Conservation (phyloP, 1,284 basidiomycete genomes). For the Porogramme epimiltina region DNA sequence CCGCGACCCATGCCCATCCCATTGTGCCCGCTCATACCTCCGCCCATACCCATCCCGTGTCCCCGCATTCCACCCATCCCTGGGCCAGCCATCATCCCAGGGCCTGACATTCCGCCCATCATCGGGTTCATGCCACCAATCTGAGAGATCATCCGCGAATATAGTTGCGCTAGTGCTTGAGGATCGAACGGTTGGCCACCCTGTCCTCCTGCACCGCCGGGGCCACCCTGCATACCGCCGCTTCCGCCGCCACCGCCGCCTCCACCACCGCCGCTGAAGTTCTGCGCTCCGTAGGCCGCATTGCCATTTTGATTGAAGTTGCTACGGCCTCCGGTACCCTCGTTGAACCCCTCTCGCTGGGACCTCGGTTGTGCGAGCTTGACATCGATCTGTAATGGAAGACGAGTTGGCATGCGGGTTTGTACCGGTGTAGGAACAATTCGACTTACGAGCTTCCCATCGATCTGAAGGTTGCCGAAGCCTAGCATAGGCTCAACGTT, state of each 20-base stretch:
- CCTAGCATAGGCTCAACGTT: constrained; percentile 85
- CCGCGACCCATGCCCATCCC: constrained; percentile 30
- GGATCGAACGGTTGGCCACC: constrained; percentile 58
- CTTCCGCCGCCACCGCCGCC: constrained; percentile 33
- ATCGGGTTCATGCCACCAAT: constrained; percentile 62
- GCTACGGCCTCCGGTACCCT: constrained; percentile 27
- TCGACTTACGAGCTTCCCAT: constrained; percentile 84
- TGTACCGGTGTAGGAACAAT: neutral
- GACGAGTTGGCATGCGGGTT: no score
- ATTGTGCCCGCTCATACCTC: constrained; percentile 29
- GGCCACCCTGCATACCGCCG: constrained; percentile 28
- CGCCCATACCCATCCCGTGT: constrained; percentile 29
- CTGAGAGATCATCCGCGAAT: constrained; percentile 81
- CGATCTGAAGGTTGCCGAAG: constrained; percentile 85
- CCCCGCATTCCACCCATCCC: constrained; percentile 33
- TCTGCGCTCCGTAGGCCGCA: constrained; percentile 24
- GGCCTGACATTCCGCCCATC: constrained; percentile 45
- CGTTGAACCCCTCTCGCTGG: constrained; percentile 62
- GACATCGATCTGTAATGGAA: constrained; percentile 78
- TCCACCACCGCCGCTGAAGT: constrained; percentile 13
- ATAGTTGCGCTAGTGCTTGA: constrained; percentile 77
- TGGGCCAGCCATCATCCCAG: constrained; percentile 40
- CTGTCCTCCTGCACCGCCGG: constrained; percentile 23
- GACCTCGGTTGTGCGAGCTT: constrained; percentile 90
- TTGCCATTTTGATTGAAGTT: constrained; percentile 17